Evolutionary conservation across 78 protist genomes (phyloP).

Genomic region (Dictyostelium firmibasis): DNA sequence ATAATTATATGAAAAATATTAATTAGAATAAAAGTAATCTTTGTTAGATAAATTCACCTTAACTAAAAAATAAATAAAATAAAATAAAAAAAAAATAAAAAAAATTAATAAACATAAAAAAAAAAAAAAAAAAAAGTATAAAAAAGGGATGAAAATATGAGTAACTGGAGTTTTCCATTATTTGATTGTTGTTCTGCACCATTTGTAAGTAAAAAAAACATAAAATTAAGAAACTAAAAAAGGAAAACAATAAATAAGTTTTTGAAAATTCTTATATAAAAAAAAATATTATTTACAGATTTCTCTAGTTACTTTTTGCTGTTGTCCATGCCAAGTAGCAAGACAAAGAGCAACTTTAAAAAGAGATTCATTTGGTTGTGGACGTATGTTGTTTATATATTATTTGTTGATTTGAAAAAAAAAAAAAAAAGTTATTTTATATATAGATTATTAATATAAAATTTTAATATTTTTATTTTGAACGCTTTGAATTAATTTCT

Average conservation of each 20-base stretch:
- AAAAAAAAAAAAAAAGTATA: background rate
- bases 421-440: too few relatives aligned
- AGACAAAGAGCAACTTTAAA: constrained; percentile 64
- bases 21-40: background rate
- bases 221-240: too few relatives aligned
- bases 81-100: background rate
- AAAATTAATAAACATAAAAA: background rate
- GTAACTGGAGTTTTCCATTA: constrained; percentile 31
- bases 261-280: background rate
- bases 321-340: constrained; percentile 60
- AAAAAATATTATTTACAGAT: background rate
- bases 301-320: constrained; percentile 6
- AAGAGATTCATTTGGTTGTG: background rate
- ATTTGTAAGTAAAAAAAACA: constrained; percentile 23
- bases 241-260: background rate
- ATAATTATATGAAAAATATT: background rate
- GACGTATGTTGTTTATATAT: constrained; percentile 20
- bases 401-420: background rate
- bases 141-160: constrained; percentile 16
- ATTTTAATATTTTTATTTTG: background rate
- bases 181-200: constrained; percentile 61
- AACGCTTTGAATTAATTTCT: too few relatives aligned
- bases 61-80: too few relatives aligned
- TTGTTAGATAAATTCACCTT: background rate
- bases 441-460: background rate